Evolutionary conservation across 345 rosid species (phyloP).

Genomic region (Eucalyptus cladocalyx): DNA sequence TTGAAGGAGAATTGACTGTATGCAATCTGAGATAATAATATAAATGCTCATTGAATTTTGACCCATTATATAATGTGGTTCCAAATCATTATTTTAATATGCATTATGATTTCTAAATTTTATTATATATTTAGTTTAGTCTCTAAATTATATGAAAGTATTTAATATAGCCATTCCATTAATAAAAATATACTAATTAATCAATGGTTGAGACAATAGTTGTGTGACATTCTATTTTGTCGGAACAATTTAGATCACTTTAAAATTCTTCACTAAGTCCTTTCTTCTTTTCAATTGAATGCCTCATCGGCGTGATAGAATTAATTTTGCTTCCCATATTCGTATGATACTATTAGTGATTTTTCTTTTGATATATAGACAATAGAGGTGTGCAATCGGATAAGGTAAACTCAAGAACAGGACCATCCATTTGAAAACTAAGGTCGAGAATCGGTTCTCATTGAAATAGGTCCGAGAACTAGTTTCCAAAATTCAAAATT

Average conservation of each 20-base stretch:
- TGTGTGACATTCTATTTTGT: not conserved
- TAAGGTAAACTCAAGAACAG: fast-evolving
- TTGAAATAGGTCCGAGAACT: fast-evolving
- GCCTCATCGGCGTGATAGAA: fast-evolving
- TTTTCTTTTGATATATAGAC: not conserved
- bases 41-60: not conserved
- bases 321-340: not conserved
- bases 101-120: fast-evolving
- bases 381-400: fast-evolving
- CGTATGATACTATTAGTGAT: not conserved
- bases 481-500: fast-evolving
- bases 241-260: fast-evolving
- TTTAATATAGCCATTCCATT: not conserved
- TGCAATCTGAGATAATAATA: fast-evolving
- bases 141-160: fast-evolving
- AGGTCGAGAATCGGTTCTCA: fast-evolving
- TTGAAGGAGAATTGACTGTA: not conserved
- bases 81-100: fast-evolving
- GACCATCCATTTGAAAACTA: fast-evolving
- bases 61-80: fast-evolving
- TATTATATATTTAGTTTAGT: not conserved
- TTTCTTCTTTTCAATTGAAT: not conserved
- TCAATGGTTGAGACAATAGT: not conserved
- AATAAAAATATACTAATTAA: not conserved
- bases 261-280: not conserved